Conservation (phyloP, 768 basidiomycete species). For the Russula foetens region DNA sequence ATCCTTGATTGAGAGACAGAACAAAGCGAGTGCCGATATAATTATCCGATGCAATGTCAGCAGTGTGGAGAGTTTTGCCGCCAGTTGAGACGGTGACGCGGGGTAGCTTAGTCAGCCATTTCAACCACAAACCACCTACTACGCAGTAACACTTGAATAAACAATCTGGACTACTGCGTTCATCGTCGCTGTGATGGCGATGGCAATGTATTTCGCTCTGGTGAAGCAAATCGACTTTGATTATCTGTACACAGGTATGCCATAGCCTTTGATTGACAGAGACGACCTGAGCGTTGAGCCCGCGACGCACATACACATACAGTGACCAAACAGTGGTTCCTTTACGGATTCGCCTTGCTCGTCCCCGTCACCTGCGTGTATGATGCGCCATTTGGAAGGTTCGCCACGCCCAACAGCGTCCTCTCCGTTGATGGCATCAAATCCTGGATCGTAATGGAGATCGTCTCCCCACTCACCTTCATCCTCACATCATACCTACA, state of each 20-base stretch:
- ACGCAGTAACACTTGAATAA: no score
- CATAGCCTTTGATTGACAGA: background rate
- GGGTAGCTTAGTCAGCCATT: no score
- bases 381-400: constrained; percentile 78
- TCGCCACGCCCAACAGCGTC: constrained; percentile 42
- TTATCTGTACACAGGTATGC: constrained; percentile 14
- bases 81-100: no score
- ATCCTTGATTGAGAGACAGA: no score
- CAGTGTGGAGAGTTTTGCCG: no score
- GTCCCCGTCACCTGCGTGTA: constrained; percentile 39
- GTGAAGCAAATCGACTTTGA: constrained; percentile 10
- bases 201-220: constrained; percentile 2
- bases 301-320: background rate
- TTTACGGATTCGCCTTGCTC: background rate
- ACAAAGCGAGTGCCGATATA: no score
- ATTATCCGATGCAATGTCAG: no score
- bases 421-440: constrained; percentile 46
- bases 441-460: constrained; percentile 77
- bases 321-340: constrained; percentile 15
- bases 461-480: constrained; percentile 52
- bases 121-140: no score
- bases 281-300: no score
- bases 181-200: background rate
- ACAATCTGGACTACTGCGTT: no score
- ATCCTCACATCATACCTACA: constrained; percentile 39